Percentiles rank a stretch among this genome's conserved stretches.
These are phyloP conservation scores for Lichtheimia ornata DNA, from an alignment of 371 early-diverging fungal species.

Conservation along the genomic window DNA sequence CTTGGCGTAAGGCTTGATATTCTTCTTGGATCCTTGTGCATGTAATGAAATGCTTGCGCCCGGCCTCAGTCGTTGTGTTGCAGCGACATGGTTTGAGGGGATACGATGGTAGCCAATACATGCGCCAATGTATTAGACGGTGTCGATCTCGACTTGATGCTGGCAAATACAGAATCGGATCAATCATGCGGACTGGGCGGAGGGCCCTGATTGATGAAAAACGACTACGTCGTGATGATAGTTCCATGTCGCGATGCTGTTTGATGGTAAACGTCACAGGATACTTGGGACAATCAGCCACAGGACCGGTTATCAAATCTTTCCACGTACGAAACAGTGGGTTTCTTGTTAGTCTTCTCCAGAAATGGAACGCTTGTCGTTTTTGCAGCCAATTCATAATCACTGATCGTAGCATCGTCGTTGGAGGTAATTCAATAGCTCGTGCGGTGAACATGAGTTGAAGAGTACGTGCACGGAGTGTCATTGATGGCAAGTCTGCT, in stretches of 20 bases:
- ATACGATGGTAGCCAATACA: slow-evolving; percentile 7
- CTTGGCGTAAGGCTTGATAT: no score
- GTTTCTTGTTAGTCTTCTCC: not conserved
- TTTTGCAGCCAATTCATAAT: not conserved
- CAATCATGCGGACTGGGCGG: not conserved
- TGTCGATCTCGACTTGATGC: not conserved
- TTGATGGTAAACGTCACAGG: not conserved
- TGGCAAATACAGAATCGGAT: slow-evolving; percentile 4
- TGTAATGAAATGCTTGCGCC: not conserved
- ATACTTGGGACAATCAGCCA: not conserved
- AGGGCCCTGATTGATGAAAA: not conserved
- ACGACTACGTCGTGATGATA: not conserved
- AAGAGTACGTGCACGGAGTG: not conserved
- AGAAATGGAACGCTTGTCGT: not conserved
- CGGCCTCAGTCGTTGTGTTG: not conserved
- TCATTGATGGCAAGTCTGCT: slow-evolving; percentile 1
- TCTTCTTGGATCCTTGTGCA: no score
- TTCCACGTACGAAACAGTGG: not conserved
- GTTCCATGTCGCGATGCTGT: not conserved
- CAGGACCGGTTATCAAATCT: not conserved
- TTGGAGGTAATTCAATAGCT: not conserved
- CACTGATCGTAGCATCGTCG: not conserved
- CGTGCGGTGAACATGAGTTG: slow-evolving; percentile 4
- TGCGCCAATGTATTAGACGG: slow-evolving; percentile 9
- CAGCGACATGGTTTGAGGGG: slow-evolving; percentile 7